Base-by-base conservation (phyloP, 2,329 filamentous ascomycete species). In the Diplodia sapinea region DNA sequence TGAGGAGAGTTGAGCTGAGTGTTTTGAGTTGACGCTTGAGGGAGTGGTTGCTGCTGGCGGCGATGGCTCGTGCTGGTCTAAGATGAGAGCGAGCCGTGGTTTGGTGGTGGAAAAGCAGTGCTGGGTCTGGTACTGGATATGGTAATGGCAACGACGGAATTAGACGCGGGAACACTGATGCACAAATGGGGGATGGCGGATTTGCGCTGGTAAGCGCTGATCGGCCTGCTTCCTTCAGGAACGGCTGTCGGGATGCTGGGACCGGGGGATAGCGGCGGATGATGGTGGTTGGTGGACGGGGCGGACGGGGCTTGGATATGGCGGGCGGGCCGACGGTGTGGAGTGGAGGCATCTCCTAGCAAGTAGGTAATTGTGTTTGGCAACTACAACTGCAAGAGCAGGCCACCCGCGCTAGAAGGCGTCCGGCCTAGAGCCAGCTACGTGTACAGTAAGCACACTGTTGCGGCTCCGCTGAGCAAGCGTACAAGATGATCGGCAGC, bases 351-450 rank as follows among this genome's bases (percentile, higher is more conserved):
- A 61, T 61, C 12, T 50, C 26, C 26, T 50, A 17, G 55, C 6
- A 26, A 50, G 40, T 61, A 61, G 57, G 57, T 61, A 61, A 61
- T 61, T 17, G 26, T 33, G 57, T 61, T 61, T 61, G 57, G 38
- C 36, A 43, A 61, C 55, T 17, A 13, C 23, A 13, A 15, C 50
- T 7, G 26, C 26, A 26, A 1, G 23, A 2, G 17, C 31, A 23
- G 54, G 15, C 33, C 55, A 33, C 36, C 36, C 36, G 38, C 55
- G 23, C 55, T 59, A 47, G 55, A 9, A 8, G 31, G n/a, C 36
- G 52, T n/a, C 17, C 13, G 33, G 52, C 31, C 31, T 33, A 33
- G 36, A n/a, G 55, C 15, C 20, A 15, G 31, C 54, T 38, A 57
- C 51, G 15, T 31, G 13, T 20, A 20, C 31, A 23, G 23, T 23